A percentile compares a stretch with the other conserved stretches of the same genome.
phyloP scores from a whole-genome alignment of 306 rosid species.

The Rosa persica region DNA sequence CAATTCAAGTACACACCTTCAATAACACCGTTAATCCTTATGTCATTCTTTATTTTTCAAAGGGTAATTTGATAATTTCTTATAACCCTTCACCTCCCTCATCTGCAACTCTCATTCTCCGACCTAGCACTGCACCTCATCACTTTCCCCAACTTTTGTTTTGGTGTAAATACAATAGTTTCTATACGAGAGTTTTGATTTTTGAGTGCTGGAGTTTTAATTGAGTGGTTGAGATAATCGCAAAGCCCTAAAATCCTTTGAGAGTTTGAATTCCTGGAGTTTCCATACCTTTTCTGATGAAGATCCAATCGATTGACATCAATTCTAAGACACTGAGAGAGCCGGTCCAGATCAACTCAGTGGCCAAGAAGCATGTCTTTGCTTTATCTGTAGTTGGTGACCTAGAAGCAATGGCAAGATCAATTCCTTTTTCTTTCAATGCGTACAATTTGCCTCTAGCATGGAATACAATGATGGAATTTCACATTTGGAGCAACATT shows the following conservation, averaged over 20 bases:
- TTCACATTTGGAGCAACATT: slow-evolving; percentile 82
- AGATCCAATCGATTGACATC: slow-evolving; percentile 82
- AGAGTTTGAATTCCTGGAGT: slow-evolving; percentile 1
- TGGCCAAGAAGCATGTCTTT: slow-evolving; percentile 47
- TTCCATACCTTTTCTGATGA: slow-evolving; percentile 79
- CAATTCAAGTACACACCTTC: no score
- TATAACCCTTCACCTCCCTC: no score
- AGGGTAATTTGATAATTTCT: no score
- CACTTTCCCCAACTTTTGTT: not conserved
- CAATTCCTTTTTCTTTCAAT: slow-evolving; percentile 68
- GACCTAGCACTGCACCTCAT: no score
- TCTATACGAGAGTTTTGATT: slow-evolving; percentile 1
- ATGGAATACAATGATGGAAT: slow-evolving; percentile 72
- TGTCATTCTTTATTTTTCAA: no score
- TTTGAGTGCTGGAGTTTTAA: slow-evolving; percentile 4
- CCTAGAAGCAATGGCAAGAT: slow-evolving; percentile 82
- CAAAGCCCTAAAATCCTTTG: not conserved
- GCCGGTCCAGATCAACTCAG: slow-evolving; percentile 51
- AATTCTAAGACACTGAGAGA: slow-evolving; percentile 34
- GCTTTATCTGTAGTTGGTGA: slow-evolving; percentile 88
- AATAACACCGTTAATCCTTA: no score
- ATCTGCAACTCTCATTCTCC: no score
- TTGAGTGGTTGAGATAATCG: slow-evolving; percentile 15
- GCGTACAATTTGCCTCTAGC: slow-evolving; percentile 67
- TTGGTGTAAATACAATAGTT: slow-evolving; percentile 8